These are phyloP conservation scores for Candida sphagnicola DNA, from an alignment of 805 yeast species.

Conservation along the genomic window DNA sequence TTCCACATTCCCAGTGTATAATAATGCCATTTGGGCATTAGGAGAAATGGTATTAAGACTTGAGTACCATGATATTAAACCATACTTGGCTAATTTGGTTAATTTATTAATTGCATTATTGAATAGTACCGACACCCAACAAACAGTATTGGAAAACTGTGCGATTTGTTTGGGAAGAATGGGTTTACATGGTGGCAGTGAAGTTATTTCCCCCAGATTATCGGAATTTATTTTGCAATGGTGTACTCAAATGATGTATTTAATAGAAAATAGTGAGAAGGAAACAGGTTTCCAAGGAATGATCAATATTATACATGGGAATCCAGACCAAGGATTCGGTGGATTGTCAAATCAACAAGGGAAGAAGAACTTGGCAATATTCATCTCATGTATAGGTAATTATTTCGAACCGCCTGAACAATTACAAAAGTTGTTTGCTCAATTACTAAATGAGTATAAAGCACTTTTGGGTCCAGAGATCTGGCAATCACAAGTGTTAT, in stretches of 20 bases:
- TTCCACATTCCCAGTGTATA: slow-evolving; percentile 60
- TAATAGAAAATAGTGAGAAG: slow-evolving; percentile 83
- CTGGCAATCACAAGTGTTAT: slow-evolving; percentile 28
- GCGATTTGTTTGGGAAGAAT: slow-evolving; percentile 88
- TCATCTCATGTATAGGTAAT: slow-evolving; percentile 56
- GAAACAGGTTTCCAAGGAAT: slow-evolving; percentile 85
- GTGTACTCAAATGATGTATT: slow-evolving; percentile 63
- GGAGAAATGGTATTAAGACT: slow-evolving; percentile 79
- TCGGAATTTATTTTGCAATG: slow-evolving; percentile 59
- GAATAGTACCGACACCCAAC: slow-evolving; percentile 49
- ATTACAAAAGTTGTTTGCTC: slow-evolving; percentile 41
- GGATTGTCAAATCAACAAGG: slow-evolving; percentile 43
- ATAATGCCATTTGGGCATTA: slow-evolving; percentile 90
- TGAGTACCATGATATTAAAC: slow-evolving; percentile 41
- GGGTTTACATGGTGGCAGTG: slow-evolving; percentile 58
- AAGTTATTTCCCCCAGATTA: slow-evolving; percentile 52
- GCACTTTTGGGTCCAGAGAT: slow-evolving; percentile 41
- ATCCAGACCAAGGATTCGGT: slow-evolving; percentile 60
- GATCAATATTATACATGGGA: slow-evolving; percentile 59
- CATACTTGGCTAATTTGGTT: slow-evolving; percentile 52
- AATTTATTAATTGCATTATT: slow-evolving; percentile 58
- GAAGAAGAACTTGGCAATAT: slow-evolving; percentile 44
- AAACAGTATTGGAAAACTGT: slow-evolving; percentile 76
- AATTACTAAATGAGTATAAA: slow-evolving; percentile 44
- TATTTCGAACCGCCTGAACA: slow-evolving; percentile 49